phyloP scores from a whole-genome alignment of 129 eudicot species.

The Calendula officinalis region DNA sequence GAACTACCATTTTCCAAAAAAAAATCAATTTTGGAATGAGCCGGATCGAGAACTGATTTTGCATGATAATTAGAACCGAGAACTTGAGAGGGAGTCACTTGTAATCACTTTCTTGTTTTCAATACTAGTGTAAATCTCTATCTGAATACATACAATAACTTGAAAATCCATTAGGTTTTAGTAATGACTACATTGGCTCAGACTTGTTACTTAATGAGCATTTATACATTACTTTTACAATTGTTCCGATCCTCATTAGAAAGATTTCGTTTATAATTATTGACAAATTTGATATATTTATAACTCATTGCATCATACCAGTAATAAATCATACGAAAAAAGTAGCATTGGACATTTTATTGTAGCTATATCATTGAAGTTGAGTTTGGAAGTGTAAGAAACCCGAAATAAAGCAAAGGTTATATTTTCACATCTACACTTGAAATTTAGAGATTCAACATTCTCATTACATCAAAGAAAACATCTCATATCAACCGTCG shows the following conservation, averaged over 20 bases:
- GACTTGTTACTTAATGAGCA: no score
- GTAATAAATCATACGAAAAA: neutral
- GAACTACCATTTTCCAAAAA: no score
- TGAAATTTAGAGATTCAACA: neutral
- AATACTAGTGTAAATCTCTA: neutral
- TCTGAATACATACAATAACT: no score
- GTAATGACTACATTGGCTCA: no score
- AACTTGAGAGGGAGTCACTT: no score
- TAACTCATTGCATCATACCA: neutral
- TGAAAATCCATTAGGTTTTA: no score
- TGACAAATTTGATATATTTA: neutral
- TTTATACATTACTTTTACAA: no score
- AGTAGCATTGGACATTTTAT: neutral
- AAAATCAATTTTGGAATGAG: no score
- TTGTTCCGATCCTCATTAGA: no score
- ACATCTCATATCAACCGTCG: neutral
- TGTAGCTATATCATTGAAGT: conserved; percentile 4
- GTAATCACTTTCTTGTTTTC: conserved; percentile 28
- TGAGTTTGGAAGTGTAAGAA: neutral
- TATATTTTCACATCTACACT: conserved; percentile 4
- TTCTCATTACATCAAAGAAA: neutral
- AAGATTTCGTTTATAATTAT: no score
- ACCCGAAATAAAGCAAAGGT: neutral
- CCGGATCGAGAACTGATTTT: no score
- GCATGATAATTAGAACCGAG: no score